Base-by-base conservation (phyloP, 139 green algal genomes). In the Picochlorum sp. region DNA sequence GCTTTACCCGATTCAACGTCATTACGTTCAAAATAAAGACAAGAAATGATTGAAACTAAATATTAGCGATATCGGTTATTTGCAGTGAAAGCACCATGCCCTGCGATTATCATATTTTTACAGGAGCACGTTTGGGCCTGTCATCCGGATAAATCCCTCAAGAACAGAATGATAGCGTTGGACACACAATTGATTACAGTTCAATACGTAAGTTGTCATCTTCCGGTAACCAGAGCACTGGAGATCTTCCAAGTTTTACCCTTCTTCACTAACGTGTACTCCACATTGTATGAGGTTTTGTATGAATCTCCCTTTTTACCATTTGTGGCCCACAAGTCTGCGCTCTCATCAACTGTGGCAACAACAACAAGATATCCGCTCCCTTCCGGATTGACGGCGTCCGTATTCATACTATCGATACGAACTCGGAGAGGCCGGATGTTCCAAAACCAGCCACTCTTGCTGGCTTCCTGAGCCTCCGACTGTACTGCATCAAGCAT, bases 381-480 rank as follows among this genome's bases (percentile, higher is more conserved):
- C 12, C 30, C 35, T 35, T 61, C 35, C 14, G 30, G 28, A 14
- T 25, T 51, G 13, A 50, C 18, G 26, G 54, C 25, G 24, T 7
- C 22, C n/a, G 16, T 22, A 29, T 49, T 35, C n/a, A 66, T 43
- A 41, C 8, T 55, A 31, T 37, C 59, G 13, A 73, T 57, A 40
- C 37, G 41, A 18, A 10, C 50, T 10, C 26, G 40, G 4, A 63
- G 59, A 7, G 65, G 59, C 9, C 41, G 40, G 31, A 73, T 67
- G 26, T 77, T 81, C 77, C 77, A 84, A 67, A 79, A 84, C 70
- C 73, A 84, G 5, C 81, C 79, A 25, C 74, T 59, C 33, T 65
- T 50, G 26, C 56, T 43, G 32, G 82, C 81, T 3, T 64, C 68
- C 7, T 45, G 49, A 4, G 72, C 77, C 56, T 85, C 76, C 35